Evolutionary conservation across 805 yeast genomes (phyloP), one percentile per base, ranked within the genome.

Genomic region (Scheffersomyces ergatensis): DNA sequence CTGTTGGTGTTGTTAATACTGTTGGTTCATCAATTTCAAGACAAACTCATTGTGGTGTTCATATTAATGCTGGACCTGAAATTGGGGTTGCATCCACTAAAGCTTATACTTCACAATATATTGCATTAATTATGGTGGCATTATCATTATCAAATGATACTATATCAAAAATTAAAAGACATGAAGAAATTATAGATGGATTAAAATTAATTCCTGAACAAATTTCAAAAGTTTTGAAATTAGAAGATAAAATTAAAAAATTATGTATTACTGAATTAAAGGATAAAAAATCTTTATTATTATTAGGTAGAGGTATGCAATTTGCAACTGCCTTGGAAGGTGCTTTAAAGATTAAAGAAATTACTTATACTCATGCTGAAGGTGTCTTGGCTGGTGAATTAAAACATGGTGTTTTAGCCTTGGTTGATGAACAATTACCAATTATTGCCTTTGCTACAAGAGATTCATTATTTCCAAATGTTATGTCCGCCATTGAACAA

Each of bases 381-480:
- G 99, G 99, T 74, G 96, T 93, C 39, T 81, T 93, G 50, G 99
- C 99, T 17, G 99, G 99, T 65, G 99, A 93, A 70, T 81, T 93
- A 69, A 93, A 93, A 67, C 99, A 93, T 62, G 99, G 99, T 70
- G 96, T 89, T 24, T 78, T 93, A 57, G 99, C 99, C 6, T 77
- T 93, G 45, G 97, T 93, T 45, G 99, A 93, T 67, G 95, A 86
- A 54, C 76, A 84, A 47, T 74, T 93, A 60, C 99, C 99, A 45
- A 88, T 93, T 52, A 85, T 93, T 65, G 96, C 95, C 3, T 82
- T 93, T 62, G 98, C 97, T 39, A 92, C 99, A 5, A 81, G 95
- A 60, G 99, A 93, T 69, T 86, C 97, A 13, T 78, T 93, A 54
- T 89, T 92, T 77, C 96, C 98, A 47, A 90, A 92, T 72, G 95